Base-by-base conservation (phyloP, 345 rosid genomes). In the Euphorbia pulcherrima region DNA sequence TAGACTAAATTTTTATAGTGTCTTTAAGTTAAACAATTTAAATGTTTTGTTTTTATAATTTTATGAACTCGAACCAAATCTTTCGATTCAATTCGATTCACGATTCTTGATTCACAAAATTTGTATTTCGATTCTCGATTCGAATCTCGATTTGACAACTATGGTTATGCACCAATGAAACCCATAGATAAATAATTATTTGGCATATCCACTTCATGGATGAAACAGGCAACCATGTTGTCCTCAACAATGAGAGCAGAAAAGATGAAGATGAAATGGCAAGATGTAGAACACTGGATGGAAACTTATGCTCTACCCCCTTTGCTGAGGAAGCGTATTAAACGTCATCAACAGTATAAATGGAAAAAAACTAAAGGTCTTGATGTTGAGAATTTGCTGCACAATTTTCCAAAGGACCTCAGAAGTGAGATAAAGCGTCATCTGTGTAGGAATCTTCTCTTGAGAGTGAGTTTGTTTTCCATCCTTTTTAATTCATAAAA, bases 261-360 rank as follows among this genome's bases (percentile, higher is more conserved):
- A 76, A 89, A 90, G 75, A 92, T 92, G 95, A 86, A 90, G 77
- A 85, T 90, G 51, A 92, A 88, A 78, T 83, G 98, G 69, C 78
- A 85, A 69, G 98, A 92, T 14, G 91, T 90, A 0, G 96, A 92
- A 50, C 92, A 88, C 74, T 92, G 98, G 98, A 92, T 92, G 98
- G 67, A 88, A 59, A 90, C 85, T 54, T 87, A 90, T 3, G 62
- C 88, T 65, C 86, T 92, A 21, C 98, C 98, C 9, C 83, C 83
- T 20, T 82, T 62, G 40, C 72, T 92, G 68, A 82, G 89, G 74
- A 79, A 80, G 71, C 81, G 94, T 33, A 86, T 90, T 50, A 78
- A 94, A 59, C 80, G 90, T 13, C 85, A 92, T 29, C 92, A 92
- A 70, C 96, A 92, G 69, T 88, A 89, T 72, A 90, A 79, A 72